Base-by-base conservation (phyloP, 169 alveolate species). In the Plasmodium vinckei region DNA sequence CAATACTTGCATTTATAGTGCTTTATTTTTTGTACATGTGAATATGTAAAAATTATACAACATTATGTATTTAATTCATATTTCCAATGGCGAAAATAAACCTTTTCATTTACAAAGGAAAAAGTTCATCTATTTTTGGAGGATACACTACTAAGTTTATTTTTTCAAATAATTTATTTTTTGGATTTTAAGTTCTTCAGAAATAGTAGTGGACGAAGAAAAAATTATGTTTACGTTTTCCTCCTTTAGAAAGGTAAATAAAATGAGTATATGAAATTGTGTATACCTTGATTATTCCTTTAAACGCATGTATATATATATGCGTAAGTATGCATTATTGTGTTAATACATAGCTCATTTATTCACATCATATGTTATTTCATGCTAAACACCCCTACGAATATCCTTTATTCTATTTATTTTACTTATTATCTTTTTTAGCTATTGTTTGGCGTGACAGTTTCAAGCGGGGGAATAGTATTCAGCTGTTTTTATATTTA, bases 401-500 rank as follows among this genome's bases (percentile, higher is more conserved):
- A 33, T 33, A 33, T 33, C 42, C 7, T 10, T 63, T 39, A 13
- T 33, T 42, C 39, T 15, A 42, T 6, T 63, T 13, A 23, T 17
- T 57, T 67, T 63, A 4, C 46, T 57, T 51, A 39, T 21, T 21
- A 33, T 4, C 7, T 39, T 39, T 72, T 60, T 46, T 47, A 82
- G 90, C 46, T 86, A 12, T 69, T 86, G 39, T n/a, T 86, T n/a
- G 91, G 91, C 7, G 91, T 86, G 69, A 86, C 77, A 13, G 73
- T 53, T 53, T 86, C 91, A n/a, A 86, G 71, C 57, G 91, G 54
- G 9, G 68, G 91, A 1, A 67, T 86, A 3, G 47, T 86, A 9
- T 46, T 51, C 12, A 57, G 91, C 59, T 86, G 87, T 53, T 86
- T 86, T 70, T 86, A 86, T 23, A 59, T 70, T 10, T 86, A 21